Evolutionary conservation across 2,329 filamentous ascomycete genomes (phyloP), one percentile per base, ranked within the genome.

Genomic region (Trematosphaeria pertusa): DNA sequence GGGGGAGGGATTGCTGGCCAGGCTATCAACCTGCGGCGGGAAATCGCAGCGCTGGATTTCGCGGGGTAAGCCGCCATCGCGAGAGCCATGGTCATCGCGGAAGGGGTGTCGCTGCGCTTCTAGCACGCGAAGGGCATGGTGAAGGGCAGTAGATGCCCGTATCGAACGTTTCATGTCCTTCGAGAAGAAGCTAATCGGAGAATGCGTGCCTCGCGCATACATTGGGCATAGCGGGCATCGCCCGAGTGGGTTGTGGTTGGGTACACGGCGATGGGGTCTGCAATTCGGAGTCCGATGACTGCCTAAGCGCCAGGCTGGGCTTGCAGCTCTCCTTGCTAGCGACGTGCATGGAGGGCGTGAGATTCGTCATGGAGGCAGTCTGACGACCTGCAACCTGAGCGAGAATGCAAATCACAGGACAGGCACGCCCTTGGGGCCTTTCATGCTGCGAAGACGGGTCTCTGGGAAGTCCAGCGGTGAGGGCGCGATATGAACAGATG

Each of bases 211-310:
- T 39, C 40, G 36, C 34, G 57, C 50, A 47, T 37, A 41, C 36
- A 45, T 35, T 36, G 37, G 42, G 43, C 34, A 45, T 46, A 44
- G 50, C 31, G 33, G 49, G 44, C 33, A 37, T 15, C 22, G 19
- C 37, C 10, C 31, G 40, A 51, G 50, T 53, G 43, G 55, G 36
- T 17, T 35, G 40, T 24, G 40, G 14, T 33, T 38, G 21, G 48
- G 20, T 33, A 30, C 32, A 37, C 26, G 24, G n/a, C 15, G 31
- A 30, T 39, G 36, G 11, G 39, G 41, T 36, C 40, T 52, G 46
- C 45, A 37, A 37, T 57, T 65, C 62, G 62, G 61, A 61, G 48
- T 62, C 63, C 58, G 61, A 63, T 58, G 54, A 51, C 50, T 57
- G 60, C 60, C 43, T 58, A 61, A 52, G 58, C 52, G 50, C 56